Evolutionary conservation across 768 basidiomycete genomes (phyloP).

Genomic region (Amanita molliuscula): DNA sequence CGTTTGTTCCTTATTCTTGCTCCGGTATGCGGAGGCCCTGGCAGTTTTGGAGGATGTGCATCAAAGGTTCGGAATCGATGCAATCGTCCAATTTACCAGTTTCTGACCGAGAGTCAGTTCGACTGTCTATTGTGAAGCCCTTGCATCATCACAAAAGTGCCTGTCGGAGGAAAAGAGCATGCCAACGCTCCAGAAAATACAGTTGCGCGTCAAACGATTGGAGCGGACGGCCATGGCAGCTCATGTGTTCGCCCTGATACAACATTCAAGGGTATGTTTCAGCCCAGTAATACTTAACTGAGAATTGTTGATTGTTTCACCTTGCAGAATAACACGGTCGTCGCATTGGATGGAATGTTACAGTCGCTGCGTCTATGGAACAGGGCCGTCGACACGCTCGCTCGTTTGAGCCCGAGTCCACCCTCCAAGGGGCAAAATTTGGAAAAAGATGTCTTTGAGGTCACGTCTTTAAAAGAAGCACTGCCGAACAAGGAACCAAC

Average conservation of each 20-base stretch:
- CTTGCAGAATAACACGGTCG: constrained; percentile 48
- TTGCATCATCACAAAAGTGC: constrained; percentile 31
- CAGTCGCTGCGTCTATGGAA: constrained; percentile 76
- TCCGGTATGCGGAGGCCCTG: constrained; percentile 59
- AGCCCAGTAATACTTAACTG: background rate
- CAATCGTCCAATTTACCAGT: background rate
- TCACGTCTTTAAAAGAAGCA: constrained; percentile 31
- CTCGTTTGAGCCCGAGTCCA: constrained; percentile 37
- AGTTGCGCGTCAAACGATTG: constrained; percentile 44
- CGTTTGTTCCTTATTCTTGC: constrained; percentile 39
- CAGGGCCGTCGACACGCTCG: constrained; percentile 59
- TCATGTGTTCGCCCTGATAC: constrained; percentile 57
- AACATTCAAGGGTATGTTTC: constrained; percentile 46
- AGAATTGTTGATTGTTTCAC: background rate
- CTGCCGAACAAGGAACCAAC: constrained; percentile 20
- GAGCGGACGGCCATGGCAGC: constrained; percentile 70
- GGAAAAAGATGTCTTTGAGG: constrained; percentile 52
- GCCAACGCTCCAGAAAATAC: constrained; percentile 47
- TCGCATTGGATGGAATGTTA: constrained; percentile 46
- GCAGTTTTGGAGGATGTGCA: constrained; percentile 47
- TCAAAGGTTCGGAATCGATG: constrained; percentile 36
- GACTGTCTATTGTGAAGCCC: constrained; percentile 51
- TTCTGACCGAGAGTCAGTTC: constrained; percentile 22
- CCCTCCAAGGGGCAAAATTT: constrained; percentile 15
- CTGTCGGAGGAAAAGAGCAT: constrained; percentile 33